Conservation (phyloP, 2,329 filamentous ascomycete genomes). For the Colletotrichum neosansevieriae region DNA sequence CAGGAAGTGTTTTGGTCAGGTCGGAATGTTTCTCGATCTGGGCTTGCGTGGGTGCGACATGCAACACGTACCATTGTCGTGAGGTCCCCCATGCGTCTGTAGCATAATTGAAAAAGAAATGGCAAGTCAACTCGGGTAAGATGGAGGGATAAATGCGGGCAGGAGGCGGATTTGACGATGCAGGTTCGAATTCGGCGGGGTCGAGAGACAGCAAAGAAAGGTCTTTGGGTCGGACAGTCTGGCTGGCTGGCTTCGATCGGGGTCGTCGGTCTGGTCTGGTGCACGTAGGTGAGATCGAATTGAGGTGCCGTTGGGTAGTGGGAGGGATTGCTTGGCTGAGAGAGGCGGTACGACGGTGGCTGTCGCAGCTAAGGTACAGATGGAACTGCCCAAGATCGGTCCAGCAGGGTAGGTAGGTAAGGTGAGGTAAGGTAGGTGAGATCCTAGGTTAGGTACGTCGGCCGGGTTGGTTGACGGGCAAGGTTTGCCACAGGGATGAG, state of each 20-base stretch:
- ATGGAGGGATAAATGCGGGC: constrained; percentile 30
- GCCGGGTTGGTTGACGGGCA: constrained; percentile 16
- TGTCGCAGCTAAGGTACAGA: constrained; percentile 35
- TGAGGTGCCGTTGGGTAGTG: constrained; percentile 24
- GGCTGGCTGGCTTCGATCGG: constrained; percentile 23
- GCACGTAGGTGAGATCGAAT: constrained; percentile 17
- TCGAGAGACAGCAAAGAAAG: constrained; percentile 29
- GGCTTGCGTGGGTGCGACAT: constrained; percentile 3
- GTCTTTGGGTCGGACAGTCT: constrained; percentile 5
- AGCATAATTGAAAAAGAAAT: constrained; percentile 53
- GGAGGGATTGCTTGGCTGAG: constrained; percentile 10
- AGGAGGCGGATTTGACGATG: constrained; percentile 38
- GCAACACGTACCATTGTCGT: constrained; percentile 53
- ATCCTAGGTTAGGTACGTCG: constrained; percentile 12
- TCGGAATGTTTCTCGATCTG: constrained; percentile 12
- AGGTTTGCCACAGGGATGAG: constrained; percentile 39
- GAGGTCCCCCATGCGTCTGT: constrained; percentile 57
- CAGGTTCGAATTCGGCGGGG: constrained; percentile 40
- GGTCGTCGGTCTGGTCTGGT: constrained; percentile 31
- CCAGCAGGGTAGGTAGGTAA: neutral
- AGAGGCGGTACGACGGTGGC: constrained; percentile 28
- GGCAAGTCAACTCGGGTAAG: constrained; percentile 28
- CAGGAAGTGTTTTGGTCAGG: constrained; percentile 42
- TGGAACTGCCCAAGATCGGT: constrained; percentile 25
- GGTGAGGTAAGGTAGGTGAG: constrained; percentile 8